phyloP scores from a whole-genome alignment of 2,329 filamentous ascomycete species.

The Aspergillus sp. region DNA sequence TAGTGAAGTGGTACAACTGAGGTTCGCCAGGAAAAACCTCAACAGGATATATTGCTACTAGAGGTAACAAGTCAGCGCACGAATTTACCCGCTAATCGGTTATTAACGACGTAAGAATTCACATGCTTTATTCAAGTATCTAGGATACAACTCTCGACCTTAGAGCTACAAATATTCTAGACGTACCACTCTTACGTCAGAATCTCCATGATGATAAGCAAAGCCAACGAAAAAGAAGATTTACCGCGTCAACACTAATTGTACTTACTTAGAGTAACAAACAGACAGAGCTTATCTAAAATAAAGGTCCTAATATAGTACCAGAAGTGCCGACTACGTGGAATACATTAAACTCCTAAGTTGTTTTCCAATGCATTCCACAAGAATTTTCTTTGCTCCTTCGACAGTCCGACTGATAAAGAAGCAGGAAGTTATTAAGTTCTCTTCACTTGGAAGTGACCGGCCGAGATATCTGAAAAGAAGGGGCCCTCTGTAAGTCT shows the following conservation, averaged over 20 bases:
- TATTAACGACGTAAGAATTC: too few relatives aligned
- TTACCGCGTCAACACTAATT: background rate
- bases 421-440: conserved; percentile 5
- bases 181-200: too few relatives aligned
- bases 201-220: too few relatives aligned
- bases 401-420: conserved; percentile 3
- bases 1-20: conserved; percentile 2
- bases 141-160: too few relatives aligned
- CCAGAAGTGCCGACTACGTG: conserved; percentile 3
- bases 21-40: background rate
- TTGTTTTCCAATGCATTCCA: conserved; percentile 1
- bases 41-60: too few relatives aligned
- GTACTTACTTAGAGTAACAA: too few relatives aligned
- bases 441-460: conserved; percentile 5
- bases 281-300: conserved; percentile 6
- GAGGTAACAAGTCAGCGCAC: too few relatives aligned
- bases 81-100: too few relatives aligned
- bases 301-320: conserved; percentile 4
- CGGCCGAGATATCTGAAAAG: too few relatives aligned
- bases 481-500: background rate
- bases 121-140: too few relatives aligned
- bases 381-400: background rate
- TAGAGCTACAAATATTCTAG: too few relatives aligned
- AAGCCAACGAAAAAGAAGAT: background rate
- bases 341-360: conserved; percentile 4